A percentile compares a stretch with the other conserved stretches of the same genome.
Conservation (phyloP, 106 monocot species). For the Iris macrosiphon region DNA sequence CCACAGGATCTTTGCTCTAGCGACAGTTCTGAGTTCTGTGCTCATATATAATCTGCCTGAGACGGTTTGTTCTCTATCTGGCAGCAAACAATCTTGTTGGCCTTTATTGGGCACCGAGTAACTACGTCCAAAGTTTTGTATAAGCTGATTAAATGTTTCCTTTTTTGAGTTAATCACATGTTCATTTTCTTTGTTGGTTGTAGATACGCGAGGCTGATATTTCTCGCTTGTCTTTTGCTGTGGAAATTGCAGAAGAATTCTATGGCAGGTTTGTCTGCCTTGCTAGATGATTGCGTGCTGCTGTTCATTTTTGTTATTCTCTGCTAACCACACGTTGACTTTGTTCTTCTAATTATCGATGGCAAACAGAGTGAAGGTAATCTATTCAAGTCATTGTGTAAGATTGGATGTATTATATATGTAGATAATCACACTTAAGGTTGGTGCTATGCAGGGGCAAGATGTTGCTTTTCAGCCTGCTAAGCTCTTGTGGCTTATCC, state of each 20-base stretch:
- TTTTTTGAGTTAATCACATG: neutral
- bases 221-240: conserved; percentile 91
- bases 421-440: neutral
- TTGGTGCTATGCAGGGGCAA: conserved; percentile 55
- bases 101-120: conserved; percentile 6
- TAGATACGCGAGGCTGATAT: conserved; percentile 89
- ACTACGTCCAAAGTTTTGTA: conserved; percentile 4
- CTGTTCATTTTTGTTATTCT: conserved; percentile 2
- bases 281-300: conserved; percentile 4
- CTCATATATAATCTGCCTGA: conserved; percentile 84
- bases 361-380: conserved; percentile 85
- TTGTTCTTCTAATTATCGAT: conserved; percentile 4
- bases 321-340: conserved; percentile 23
- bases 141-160: neutral
- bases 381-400: no score
- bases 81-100: conserved; percentile 4
- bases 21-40: conserved; percentile 84
- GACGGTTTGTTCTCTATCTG: conserved; percentile 53
- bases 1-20: conserved; percentile 94
- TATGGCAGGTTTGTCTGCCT: conserved; percentile 71
- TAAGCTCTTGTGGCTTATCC: conserved; percentile 98
- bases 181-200: conserved; percentile 9
- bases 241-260: conserved; percentile 99
- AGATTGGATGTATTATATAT: no score
- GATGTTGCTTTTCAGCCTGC: conserved; percentile 98